phyloP scores from a whole-genome alignment of 169 alveolate genomes.

The Plasmodium inui region DNA sequence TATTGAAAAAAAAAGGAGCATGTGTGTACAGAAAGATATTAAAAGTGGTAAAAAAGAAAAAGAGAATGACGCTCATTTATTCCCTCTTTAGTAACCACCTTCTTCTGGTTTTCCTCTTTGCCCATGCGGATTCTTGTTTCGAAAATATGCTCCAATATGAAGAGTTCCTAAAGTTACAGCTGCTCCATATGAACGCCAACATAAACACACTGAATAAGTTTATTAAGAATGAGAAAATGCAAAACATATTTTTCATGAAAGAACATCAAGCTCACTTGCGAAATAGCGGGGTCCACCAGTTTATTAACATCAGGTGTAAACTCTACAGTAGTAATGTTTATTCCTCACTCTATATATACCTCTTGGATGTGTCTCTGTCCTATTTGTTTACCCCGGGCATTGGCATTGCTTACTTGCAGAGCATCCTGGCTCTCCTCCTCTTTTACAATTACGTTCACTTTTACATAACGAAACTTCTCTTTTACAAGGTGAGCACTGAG shows the following conservation, averaged over 20 bases:
- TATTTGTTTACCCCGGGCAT: constrained; percentile 53
- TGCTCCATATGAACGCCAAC: constrained; percentile 54
- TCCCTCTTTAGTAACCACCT: constrained; percentile 43
- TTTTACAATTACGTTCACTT: constrained; percentile 45
- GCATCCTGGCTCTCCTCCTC: constrained; percentile 29
- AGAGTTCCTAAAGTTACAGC: constrained; percentile 60
- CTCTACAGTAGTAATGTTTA: constrained; percentile 40
- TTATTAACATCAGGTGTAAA: constrained; percentile 39
- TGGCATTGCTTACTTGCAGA: constrained; percentile 48
- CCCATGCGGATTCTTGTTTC: constrained; percentile 58
- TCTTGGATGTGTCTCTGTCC: constrained; percentile 46
- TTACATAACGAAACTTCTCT: constrained; percentile 51
- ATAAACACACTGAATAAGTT: constrained; percentile 47
- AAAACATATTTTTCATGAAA: constrained; percentile 15
- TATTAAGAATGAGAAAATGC: constrained; percentile 53
- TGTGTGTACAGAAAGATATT: constrained; percentile 37
- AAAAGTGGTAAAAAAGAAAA: constrained; percentile 47
- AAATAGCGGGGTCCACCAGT: neutral
- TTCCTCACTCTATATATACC: constrained; percentile 48
- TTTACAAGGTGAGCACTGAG: constrained; percentile 35
- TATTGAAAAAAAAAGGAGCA: constrained; percentile 57
- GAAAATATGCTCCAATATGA: constrained; percentile 54
- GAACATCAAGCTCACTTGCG: neutral
- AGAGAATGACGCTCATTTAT: constrained; percentile 31
- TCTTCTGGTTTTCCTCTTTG: constrained; percentile 24